Evolutionary conservation across 106 monocot genomes (phyloP).

Genomic region (Dioscorea alata): DNA sequence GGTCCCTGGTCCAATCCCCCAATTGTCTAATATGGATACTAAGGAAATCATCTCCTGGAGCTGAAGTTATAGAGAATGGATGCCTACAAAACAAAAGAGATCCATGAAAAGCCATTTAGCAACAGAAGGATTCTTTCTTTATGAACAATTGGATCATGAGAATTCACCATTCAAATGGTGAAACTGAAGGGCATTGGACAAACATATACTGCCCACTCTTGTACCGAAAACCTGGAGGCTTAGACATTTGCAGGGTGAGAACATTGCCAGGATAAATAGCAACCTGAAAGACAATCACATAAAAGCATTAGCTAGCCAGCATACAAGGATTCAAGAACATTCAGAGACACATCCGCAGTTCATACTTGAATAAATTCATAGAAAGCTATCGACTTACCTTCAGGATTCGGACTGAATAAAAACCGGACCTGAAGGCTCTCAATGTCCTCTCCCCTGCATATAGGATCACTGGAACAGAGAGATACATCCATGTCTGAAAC

Average conservation of each 20-base stretch:
- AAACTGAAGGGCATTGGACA: constrained; percentile 81
- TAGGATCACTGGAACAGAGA: constrained; percentile 60
- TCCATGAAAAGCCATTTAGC: background rate
- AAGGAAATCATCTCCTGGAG: constrained; percentile 62
- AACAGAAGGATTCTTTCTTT: background rate
- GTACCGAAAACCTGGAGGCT: constrained; percentile 73
- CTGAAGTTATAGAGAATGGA: constrained; percentile 79
- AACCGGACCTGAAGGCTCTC: constrained; percentile 72
- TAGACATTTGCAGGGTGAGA: constrained; percentile 78
- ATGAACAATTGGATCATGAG: background rate
- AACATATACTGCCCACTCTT: constrained; percentile 96
- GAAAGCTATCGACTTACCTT: constrained; percentile 43
- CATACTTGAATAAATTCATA: background rate
- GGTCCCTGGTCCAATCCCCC: constrained; percentile 71
- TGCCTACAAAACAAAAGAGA: constrained; percentile 28
- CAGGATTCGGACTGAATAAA: constrained; percentile 57
- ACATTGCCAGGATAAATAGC: constrained; percentile 95
- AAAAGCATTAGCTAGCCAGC: no score
- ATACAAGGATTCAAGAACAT: background rate
- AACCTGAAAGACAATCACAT: constrained; percentile 37
- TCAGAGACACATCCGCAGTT: background rate
- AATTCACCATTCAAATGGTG: constrained; percentile 86
- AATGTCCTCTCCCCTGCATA: constrained; percentile 73
- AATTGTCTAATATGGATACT: constrained; percentile 65
- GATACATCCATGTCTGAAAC: constrained; percentile 91